Conservation (phyloP, 495 filamentous ascomycete species). For the Podospora didyma region DNA sequence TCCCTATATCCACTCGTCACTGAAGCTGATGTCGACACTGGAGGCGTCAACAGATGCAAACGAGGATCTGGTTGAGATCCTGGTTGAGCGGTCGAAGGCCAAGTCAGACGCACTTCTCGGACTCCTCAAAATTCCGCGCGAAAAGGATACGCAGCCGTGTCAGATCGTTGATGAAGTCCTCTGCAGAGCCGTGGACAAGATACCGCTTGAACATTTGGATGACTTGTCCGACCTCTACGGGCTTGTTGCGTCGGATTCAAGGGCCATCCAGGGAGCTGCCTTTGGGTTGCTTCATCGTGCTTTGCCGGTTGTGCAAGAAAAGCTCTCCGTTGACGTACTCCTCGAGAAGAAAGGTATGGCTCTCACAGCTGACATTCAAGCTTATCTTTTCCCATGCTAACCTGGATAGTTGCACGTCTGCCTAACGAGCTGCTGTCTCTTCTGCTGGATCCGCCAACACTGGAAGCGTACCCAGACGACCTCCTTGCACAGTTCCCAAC, state of each 20-base stretch:
- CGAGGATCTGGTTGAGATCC: conserved; percentile 78
- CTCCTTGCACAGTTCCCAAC: conserved; percentile 48
- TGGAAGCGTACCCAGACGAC: conserved; percentile 42
- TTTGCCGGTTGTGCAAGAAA: conserved; percentile 72
- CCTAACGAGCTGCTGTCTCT: conserved; percentile 69
- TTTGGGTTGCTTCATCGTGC: conserved; percentile 75
- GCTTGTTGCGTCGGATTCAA: conserved; percentile 71
- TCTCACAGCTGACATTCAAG: neutral
- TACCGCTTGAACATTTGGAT: conserved; percentile 51
- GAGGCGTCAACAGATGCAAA: conserved; percentile 63
- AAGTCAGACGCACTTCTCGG: conserved; percentile 56
- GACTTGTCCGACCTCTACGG: conserved; percentile 62
- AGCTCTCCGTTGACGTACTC: conserved; percentile 76
- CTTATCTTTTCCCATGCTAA: conserved; percentile 2
- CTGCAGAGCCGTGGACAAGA: conserved; percentile 54
- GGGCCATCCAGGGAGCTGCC: conserved; percentile 70
- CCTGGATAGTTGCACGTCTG: conserved; percentile 48
- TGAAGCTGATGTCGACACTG: conserved; percentile 65
- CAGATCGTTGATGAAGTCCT: conserved; percentile 65
- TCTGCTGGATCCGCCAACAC: conserved; percentile 49
- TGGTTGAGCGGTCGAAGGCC: conserved; percentile 46
- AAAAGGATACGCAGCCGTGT: conserved; percentile 27
- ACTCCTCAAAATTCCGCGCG: conserved; percentile 50
- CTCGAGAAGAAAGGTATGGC: conserved; percentile 59
- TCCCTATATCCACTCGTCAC: conserved; percentile 61